These are phyloP conservation scores for Andrographis paniculata DNA, from an alignment of 305 asterid species.

Conservation along the genomic window DNA sequence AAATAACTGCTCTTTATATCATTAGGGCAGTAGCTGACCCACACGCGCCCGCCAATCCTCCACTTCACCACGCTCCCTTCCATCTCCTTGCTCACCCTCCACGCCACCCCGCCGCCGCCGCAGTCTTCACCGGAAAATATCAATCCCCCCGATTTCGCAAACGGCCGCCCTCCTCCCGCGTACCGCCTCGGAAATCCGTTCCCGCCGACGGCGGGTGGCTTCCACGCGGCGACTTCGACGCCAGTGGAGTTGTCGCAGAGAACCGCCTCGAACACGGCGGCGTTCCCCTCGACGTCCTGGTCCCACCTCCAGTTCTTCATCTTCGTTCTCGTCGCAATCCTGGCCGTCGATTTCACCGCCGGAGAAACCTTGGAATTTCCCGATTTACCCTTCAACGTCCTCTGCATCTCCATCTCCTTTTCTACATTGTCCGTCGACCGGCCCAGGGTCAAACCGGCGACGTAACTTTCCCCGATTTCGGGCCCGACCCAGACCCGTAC, in stretches of 20 bases:
- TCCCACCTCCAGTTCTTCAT: slow-evolving; percentile 89
- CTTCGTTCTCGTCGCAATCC: slow-evolving; percentile 42
- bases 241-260: slow-evolving; percentile 59
- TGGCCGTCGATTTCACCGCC: slow-evolving; percentile 44
- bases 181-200: slow-evolving; percentile 34
- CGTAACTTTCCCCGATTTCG: slow-evolving; percentile 64
- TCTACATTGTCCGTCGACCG: slow-evolving; percentile 57
- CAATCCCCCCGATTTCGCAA: slow-evolving; percentile 65
- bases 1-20: slow-evolving; percentile 30
- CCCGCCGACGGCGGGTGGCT: slow-evolving; percentile 30
- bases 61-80: slow-evolving; percentile 86
- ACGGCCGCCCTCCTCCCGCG: slow-evolving; percentile 42
- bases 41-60: slow-evolving; percentile 75
- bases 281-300: slow-evolving; percentile 77
- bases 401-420: slow-evolving; percentile 52
- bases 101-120: slow-evolving; percentile 46
- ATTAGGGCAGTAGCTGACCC: slow-evolving; percentile 73
- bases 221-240: slow-evolving; percentile 58
- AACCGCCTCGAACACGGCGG: slow-evolving; percentile 47
- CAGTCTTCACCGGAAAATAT: slow-evolving; percentile 57
- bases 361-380: slow-evolving; percentile 35
- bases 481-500: slow-evolving; percentile 83
- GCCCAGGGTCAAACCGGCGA: slow-evolving; percentile 67
- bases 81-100: slow-evolving; percentile 75
- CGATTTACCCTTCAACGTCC: slow-evolving; percentile 46